Conservation (phyloP, 495 filamentous ascomycete species). For the Neohortaea acidophila region DNA sequence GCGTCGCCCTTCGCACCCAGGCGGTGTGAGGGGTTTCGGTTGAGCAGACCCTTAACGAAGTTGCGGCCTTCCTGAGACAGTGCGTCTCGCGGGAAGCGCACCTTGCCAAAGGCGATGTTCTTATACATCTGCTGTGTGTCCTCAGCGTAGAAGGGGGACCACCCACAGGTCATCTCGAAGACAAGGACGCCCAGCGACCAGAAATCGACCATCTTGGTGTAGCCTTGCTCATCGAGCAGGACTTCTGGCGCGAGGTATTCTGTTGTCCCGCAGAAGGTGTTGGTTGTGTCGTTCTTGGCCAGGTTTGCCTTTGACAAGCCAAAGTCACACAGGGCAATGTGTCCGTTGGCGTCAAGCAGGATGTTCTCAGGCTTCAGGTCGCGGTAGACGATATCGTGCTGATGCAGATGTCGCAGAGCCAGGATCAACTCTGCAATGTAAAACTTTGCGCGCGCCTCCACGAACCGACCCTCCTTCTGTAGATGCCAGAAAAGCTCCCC, state of each 20-base stretch:
- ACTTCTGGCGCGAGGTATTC: slow-evolving; percentile 96
- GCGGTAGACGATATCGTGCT: slow-evolving; percentile 94
- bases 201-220: slow-evolving; percentile 99
- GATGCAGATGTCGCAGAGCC: slow-evolving; percentile 85
- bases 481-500: slow-evolving; percentile 98
- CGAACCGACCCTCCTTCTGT: slow-evolving; percentile 91
- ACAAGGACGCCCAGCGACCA: slow-evolving; percentile 96
- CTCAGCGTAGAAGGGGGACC: slow-evolving; percentile 97
- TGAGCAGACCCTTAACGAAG: slow-evolving; percentile 93
- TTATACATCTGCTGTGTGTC: slow-evolving; percentile 99
- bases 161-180: slow-evolving; percentile 99
- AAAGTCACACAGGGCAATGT: slow-evolving; percentile 77
- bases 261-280: slow-evolving; percentile 96
- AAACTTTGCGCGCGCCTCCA: slow-evolving; percentile 90
- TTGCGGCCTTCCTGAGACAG: slow-evolving; percentile 86
- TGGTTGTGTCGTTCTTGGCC: slow-evolving; percentile 89
- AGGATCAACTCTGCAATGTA: slow-evolving; percentile 97
- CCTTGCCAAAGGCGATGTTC: slow-evolving; percentile 98
- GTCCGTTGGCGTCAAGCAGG: slow-evolving; percentile 66
- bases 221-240: slow-evolving; percentile 87
- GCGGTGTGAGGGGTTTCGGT: slow-evolving; percentile 91
- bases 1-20: slow-evolving; percentile 83
- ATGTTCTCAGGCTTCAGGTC: slow-evolving; percentile 83
- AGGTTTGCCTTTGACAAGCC: slow-evolving; percentile 95
- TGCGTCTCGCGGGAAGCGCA: slow-evolving; percentile 88